Base-by-base conservation (phyloP, 2,329 filamentous ascomycete species). In the Annulohypoxylon truncatum region DNA sequence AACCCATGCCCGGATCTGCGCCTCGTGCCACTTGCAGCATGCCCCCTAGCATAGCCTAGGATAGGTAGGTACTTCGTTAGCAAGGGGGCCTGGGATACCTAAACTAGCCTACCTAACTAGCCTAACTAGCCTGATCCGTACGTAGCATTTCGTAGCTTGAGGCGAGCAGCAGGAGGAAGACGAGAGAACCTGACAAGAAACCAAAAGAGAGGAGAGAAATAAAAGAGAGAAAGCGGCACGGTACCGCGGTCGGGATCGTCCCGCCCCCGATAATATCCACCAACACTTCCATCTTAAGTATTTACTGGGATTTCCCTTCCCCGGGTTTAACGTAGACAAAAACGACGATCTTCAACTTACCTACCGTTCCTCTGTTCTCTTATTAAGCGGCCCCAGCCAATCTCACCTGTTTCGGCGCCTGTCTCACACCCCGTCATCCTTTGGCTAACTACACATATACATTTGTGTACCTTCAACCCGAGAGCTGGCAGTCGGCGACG, bases 291-390 rank as follows among this genome's bases (percentile, higher is more conserved):
- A 26, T 8, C 42, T 26, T 47, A 29, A 29, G 22, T 52, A 64
- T 66, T 63, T 63, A 64, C 66, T 60, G 35, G 61, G 66, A 61
- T 66, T 66, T 53, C 47, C 55, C 60, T 68, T 68, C 66, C 66
- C 66, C 66, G 66, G 66, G 66, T 68, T 66, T 68, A 68, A 68
- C 58, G 31, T 55, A 53, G 51, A 48, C 35, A 57, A 10, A 57
- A 10, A 54, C 55, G 58, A 60, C 50, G 61, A 68, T 63, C 62
- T 50, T 66, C 46, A n/a, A n/a, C n/a, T n/a, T 8, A 44, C 57
- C 35, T 46, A 44, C 48, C 50, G 26, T 51, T n/a, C 44, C 61
- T 64, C 46, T 28, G 12, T 31, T 22, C 40, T 66, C 66, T 68
- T 66, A 68, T 66, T 68, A 65, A 65, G 62, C 66, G 47, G 61